Evolutionary conservation across 192 early-diverging fungal species (phyloP).

Genomic region (Phlyctochytrium bullatum): DNA sequence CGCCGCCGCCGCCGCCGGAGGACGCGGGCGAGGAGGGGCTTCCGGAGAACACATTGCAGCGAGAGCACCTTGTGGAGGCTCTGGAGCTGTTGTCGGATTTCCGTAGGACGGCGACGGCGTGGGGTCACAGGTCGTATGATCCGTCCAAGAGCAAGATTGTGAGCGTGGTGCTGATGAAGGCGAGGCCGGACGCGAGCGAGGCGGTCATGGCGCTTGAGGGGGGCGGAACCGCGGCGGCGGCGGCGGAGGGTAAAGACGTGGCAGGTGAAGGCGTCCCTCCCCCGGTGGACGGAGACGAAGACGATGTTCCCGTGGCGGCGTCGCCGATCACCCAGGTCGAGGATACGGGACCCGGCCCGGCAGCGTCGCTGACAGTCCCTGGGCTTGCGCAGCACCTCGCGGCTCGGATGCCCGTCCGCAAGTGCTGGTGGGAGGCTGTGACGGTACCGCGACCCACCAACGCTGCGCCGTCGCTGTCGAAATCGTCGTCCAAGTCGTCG

Average conservation of each 20-base stretch:
- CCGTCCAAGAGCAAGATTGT: neutral
- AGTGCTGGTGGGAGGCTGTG: constrained; percentile 5
- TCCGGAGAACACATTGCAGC: neutral
- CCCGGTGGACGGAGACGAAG: neutral
- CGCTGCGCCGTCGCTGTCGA: neutral
- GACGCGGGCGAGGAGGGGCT: neutral
- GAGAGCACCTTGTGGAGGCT: constrained; percentile 5
- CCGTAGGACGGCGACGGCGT: neutral
- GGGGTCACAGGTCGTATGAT: neutral
- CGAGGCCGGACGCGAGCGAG: neutral
- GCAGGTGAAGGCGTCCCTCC: neutral
- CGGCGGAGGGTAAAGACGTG: neutral
- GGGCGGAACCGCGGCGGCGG: neutral
- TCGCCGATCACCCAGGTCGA: neutral
- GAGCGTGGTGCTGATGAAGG: neutral
- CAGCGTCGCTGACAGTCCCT: neutral
- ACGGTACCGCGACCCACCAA: neutral
- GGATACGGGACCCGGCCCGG: neutral
- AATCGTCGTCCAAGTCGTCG: no score
- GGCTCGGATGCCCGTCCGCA: constrained; percentile 3
- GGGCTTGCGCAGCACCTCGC: neutral
- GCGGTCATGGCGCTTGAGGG: neutral
- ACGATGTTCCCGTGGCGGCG: neutral
- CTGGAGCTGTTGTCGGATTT: neutral
- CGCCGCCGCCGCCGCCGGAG: neutral